Conservation (phyloP, 2,329 filamentous ascomycete genomes). For the Neonectria coccinea region DNA sequence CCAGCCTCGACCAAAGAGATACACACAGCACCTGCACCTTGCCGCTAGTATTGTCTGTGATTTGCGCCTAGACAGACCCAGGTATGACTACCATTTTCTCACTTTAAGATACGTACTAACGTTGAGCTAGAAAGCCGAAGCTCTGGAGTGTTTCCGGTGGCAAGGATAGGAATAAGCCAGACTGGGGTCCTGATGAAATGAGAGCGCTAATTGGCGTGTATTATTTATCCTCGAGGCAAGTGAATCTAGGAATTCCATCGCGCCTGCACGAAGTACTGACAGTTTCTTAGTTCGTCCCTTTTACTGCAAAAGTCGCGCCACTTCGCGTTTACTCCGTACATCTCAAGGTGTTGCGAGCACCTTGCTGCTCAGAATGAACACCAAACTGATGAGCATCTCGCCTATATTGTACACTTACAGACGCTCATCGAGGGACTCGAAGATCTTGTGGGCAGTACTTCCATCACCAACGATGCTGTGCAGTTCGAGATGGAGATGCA, state of each 20-base stretch:
- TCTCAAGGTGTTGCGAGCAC: conserved; percentile 41
- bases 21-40: conserved; percentile 47
- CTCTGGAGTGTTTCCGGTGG: conserved; percentile 43
- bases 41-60: conserved; percentile 49
- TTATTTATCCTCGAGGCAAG: conserved; percentile 47
- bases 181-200: conserved; percentile 46
- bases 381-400: conserved; percentile 43
- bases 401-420: conserved; percentile 43
- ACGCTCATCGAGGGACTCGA: conserved; percentile 44
- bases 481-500: conserved; percentile 28
- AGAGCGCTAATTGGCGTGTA: conserved; percentile 47
- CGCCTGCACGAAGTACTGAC: background rate
- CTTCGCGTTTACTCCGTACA: conserved; percentile 40
- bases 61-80: conserved; percentile 45
- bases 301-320: conserved; percentile 47
- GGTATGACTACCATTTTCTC: background rate
- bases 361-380: conserved; percentile 31
- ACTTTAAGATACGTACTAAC: background rate
- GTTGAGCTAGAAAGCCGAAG: conserved; percentile 27
- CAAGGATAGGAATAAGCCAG: conserved; percentile 33
- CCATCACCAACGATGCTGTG: background rate
- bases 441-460: conserved; percentile 29
- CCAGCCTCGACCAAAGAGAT: conserved; percentile 44
- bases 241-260: accelerated
- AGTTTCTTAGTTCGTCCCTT: conserved; percentile 40